Conservation (phyloP, 306 rosid genomes). For the Potentilla sterilis region DNA sequence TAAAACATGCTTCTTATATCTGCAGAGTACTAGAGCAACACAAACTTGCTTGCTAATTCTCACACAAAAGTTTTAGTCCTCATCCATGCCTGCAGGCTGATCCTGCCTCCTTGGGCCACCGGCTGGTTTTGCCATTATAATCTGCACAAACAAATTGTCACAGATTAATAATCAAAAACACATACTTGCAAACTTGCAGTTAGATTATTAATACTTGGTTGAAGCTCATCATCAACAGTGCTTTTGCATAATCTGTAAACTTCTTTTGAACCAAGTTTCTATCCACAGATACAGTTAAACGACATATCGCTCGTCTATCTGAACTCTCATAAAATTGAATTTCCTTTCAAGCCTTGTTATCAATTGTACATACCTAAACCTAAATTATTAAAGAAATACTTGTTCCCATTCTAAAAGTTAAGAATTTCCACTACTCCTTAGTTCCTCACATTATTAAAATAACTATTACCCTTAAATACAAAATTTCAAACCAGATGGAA, state of each 20-base stretch:
- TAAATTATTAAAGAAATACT: background rate
- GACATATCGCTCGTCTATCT: background rate
- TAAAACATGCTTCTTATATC: slow-evolving; percentile 10
- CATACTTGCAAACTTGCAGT: background rate
- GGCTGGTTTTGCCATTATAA: slow-evolving; percentile 90
- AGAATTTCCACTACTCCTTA: no score
- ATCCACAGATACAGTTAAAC: background rate
- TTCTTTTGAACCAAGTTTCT: background rate
- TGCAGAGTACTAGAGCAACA: slow-evolving; percentile 24
- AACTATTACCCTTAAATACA: background rate
- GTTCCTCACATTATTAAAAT: background rate
- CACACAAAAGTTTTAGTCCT: slow-evolving; percentile 43
- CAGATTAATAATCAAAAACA: background rate
- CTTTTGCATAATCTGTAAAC: background rate
- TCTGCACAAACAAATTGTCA: slow-evolving; percentile 36
- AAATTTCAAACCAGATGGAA: slow-evolving; percentile 3
- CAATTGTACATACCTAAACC: background rate
- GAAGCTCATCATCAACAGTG: background rate
- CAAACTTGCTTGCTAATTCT: slow-evolving; percentile 11
- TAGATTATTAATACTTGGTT: background rate
- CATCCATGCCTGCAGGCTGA: slow-evolving; percentile 84
- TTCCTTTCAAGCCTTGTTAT: background rate
- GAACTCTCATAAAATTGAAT: no score
- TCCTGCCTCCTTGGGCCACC: slow-evolving; percentile 74
- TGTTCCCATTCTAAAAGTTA: background rate